These are phyloP conservation scores for Mollisia scopiformis DNA, from an alignment of 2,329 filamentous ascomycete species.

Conservation along the genomic window DNA sequence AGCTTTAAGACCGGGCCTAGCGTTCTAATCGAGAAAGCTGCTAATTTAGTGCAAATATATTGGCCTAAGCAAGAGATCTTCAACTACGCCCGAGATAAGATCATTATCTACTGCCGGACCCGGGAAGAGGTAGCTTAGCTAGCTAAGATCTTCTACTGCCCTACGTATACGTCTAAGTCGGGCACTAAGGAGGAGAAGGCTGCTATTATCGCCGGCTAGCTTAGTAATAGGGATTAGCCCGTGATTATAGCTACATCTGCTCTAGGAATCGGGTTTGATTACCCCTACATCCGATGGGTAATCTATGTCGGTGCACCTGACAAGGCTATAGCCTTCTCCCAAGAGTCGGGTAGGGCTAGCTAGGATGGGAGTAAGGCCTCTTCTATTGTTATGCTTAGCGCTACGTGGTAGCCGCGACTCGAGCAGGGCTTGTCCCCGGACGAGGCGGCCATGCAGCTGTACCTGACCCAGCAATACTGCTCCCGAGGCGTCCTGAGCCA, in stretches of 20 bases:
- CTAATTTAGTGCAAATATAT: slow-evolving; percentile 8
- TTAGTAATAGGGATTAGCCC: slow-evolving; percentile 3
- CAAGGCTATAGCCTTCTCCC: slow-evolving; percentile 12
- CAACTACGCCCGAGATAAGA: slow-evolving; percentile 15
- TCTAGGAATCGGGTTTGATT: slow-evolving; percentile 12
- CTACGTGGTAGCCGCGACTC: background rate
- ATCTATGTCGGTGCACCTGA: slow-evolving; percentile 7
- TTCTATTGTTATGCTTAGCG: slow-evolving; percentile 15
- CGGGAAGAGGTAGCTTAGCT: slow-evolving; percentile 10
- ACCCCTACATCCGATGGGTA: slow-evolving; percentile 4
- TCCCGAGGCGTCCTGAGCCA: slow-evolving; percentile 16
- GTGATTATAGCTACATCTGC: slow-evolving; percentile 12
- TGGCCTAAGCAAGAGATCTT: slow-evolving; percentile 10
- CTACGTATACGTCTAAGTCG: slow-evolving; percentile 3
- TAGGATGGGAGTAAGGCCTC: slow-evolving; percentile 6
- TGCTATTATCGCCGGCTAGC: slow-evolving; percentile 10
- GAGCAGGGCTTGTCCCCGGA: slow-evolving; percentile 3
- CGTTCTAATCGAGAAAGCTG: slow-evolving; percentile 9
- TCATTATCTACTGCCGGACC: slow-evolving; percentile 21
- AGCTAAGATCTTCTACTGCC: slow-evolving; percentile 5
- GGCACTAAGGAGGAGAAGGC: slow-evolving; percentile 11
- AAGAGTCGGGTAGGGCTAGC: slow-evolving; percentile 12
- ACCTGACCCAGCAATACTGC: slow-evolving; percentile 13
- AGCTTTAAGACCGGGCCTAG: background rate
- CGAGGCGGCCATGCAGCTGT: slow-evolving; percentile 16